phyloP scores from a whole-genome alignment of 768 basidiomycete genomes.

The Lactifluus pinguis region DNA sequence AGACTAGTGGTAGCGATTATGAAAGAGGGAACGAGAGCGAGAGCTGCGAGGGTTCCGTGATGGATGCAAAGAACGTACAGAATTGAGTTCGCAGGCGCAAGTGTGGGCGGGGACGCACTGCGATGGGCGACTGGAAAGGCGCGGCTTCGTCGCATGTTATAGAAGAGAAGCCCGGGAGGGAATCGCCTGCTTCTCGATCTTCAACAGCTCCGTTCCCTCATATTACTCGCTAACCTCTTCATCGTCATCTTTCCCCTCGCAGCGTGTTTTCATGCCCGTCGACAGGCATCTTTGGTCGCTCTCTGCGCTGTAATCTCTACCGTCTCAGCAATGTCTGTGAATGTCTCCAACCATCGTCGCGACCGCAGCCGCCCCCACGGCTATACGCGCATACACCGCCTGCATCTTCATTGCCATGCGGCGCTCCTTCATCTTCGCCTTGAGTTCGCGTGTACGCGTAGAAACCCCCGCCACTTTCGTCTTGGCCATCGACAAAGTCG shows the following conservation, averaged over 20 bases:
- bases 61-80: constrained; percentile 6
- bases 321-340: too few relatives aligned
- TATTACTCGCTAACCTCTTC: not conserved
- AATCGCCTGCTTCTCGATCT: not conserved
- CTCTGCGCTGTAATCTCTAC: too few relatives aligned
- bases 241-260: not conserved
- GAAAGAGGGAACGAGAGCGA: constrained; percentile 4
- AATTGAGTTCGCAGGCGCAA: not conserved
- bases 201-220: not conserved
- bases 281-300: not conserved
- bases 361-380: not conserved
- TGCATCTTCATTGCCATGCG: not conserved
- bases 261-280: not conserved
- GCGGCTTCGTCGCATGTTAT: too few relatives aligned
- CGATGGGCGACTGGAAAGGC: not conserved
- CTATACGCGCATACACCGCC: not conserved
- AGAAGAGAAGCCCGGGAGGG: not conserved
- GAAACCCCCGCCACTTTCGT: constrained; percentile 1
- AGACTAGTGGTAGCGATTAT: not conserved
- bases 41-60: constrained; percentile 6
- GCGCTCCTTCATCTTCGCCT: not conserved
- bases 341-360: not conserved
- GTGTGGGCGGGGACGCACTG: not conserved
- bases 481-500: not conserved
- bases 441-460: not conserved